phyloP scores from a whole-genome alignment of 345 rosid species.

The Microcos paniculata region DNA sequence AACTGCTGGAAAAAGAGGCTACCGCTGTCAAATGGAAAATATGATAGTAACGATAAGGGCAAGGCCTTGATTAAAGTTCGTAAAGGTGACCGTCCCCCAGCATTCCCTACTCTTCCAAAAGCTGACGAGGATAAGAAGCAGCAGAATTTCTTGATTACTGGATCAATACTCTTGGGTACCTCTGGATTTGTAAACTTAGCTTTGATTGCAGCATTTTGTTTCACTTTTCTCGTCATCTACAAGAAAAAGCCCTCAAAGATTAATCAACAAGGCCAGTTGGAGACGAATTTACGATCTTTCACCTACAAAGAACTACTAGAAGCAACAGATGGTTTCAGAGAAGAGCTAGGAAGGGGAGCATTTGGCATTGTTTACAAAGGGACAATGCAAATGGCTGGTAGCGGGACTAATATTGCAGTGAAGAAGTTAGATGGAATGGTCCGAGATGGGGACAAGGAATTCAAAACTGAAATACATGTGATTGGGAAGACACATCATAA shows the following conservation, averaged over 20 bases:
- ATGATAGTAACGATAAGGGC: neutral
- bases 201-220: slow-evolving; percentile 14
- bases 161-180: slow-evolving; percentile 30
- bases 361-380: too few relatives aligned
- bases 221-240: too few relatives aligned
- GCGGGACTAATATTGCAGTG: too few relatives aligned
- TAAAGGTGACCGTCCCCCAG: neutral
- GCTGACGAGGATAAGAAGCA: neutral
- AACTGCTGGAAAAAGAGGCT: slow-evolving; percentile 38
- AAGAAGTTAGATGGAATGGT: too few relatives aligned
- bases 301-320: too few relatives aligned
- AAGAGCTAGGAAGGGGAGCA: too few relatives aligned
- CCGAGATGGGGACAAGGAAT: slow-evolving; percentile 24
- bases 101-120: neutral
- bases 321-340: too few relatives aligned
- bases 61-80: slow-evolving; percentile 26
- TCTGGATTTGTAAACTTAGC: slow-evolving; percentile 22
- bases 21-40: slow-evolving; percentile 40
- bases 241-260: neutral
- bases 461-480: slow-evolving; percentile 33
- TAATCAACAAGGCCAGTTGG: neutral
- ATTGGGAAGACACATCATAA: too few relatives aligned
- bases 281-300: slow-evolving; percentile 23
- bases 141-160: slow-evolving; percentile 15
- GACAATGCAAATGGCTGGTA: too few relatives aligned